Percentiles rank a stretch among this genome's conserved stretches.
Evolutionary conservation across 345 rosid species (phyloP).

Genomic region (Corymbia maculata): DNA sequence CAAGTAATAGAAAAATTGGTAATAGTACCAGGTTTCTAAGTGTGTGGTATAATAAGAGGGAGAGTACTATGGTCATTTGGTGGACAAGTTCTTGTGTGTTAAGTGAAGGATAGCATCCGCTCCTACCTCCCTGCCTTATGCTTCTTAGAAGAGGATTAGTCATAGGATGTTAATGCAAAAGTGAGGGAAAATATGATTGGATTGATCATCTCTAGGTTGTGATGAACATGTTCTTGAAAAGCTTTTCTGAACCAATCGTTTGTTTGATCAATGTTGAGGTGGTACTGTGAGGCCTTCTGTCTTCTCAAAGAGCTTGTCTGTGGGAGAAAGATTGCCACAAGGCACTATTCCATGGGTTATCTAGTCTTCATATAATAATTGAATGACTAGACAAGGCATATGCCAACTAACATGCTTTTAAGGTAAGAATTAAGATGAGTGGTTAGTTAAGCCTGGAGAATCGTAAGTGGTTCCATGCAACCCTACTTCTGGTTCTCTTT

Average conservation of each 20-base stretch:
- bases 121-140: neutral
- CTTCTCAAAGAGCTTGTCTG: neutral
- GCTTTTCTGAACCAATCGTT: neutral
- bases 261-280: neutral
- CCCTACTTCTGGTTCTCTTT: neutral
- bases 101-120: neutral
- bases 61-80: neutral
- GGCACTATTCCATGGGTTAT: neutral
- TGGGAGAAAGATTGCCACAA: neutral
- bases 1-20: neutral
- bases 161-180: neutral
- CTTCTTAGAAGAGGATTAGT: neutral
- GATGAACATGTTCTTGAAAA: neutral
- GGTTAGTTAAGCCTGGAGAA: neutral
- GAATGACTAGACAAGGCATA: neutral
- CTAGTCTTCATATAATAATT: neutral
- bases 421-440: neutral
- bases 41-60: neutral
- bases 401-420: neutral
- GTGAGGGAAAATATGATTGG: neutral
- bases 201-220: neutral
- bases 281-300: neutral
- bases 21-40: neutral
- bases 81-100: neutral
- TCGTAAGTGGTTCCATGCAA: neutral